Conservation (phyloP, 768 basidiomycete species). For the Rhodocollybia butyracea region DNA sequence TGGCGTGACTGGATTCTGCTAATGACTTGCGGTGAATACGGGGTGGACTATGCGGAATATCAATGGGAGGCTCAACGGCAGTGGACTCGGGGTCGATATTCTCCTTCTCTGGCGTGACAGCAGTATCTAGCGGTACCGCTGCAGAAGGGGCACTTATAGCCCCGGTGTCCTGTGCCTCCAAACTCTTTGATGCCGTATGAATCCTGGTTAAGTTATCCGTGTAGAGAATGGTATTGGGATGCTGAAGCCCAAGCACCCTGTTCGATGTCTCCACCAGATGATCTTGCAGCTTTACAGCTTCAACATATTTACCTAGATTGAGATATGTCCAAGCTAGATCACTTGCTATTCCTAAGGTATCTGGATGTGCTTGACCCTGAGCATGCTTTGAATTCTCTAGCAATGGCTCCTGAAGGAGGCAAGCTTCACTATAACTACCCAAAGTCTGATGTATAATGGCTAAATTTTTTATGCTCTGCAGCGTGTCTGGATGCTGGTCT, state of each 20-base stretch:
- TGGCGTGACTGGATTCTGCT: too few relatives aligned
- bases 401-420: neutral
- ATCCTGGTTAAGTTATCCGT: too few relatives aligned
- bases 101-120: too few relatives aligned
- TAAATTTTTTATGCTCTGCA: neutral
- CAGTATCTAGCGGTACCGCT: too few relatives aligned
- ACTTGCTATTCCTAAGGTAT: neutral
- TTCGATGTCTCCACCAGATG: neutral
- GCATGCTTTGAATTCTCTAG: neutral
- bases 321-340: neutral
- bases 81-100: too few relatives aligned
- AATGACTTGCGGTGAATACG: too few relatives aligned
- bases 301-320: neutral
- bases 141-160: too few relatives aligned
- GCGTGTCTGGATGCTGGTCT: constrained; percentile 3
- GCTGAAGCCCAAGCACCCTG: constrained; percentile 2
- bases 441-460: neutral
- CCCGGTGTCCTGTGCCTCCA: too few relatives aligned
- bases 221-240: constrained; percentile 7
- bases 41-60: too few relatives aligned
- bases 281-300: neutral
- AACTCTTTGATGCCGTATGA: too few relatives aligned
- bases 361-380: neutral
- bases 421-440: neutral
- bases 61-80: too few relatives aligned